Conservation (phyloP, 148 eudicot genomes). For the Persicaria tinctoria region DNA sequence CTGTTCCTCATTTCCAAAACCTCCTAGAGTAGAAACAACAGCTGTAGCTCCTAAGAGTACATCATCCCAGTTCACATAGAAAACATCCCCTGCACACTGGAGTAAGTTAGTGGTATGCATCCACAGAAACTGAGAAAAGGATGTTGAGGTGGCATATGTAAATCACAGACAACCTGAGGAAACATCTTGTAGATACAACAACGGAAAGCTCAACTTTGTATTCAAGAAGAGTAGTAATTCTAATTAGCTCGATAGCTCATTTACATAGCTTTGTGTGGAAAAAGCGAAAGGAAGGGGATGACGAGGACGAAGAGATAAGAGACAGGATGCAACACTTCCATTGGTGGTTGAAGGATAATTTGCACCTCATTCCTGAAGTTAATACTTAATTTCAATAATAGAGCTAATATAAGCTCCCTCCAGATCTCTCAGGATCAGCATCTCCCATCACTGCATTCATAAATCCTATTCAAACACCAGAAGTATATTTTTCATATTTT, state of each 20-base stretch:
- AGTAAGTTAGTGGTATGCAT: background rate
- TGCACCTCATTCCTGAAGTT: background rate
- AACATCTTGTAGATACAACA: slow-evolving; percentile 1
- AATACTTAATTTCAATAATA: background rate
- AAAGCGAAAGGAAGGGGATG: background rate
- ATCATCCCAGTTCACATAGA: slow-evolving; percentile 96
- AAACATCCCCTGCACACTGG: slow-evolving; percentile 77
- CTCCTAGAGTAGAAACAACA: slow-evolving; percentile 91
- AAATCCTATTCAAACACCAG: background rate
- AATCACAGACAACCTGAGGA: background rate
- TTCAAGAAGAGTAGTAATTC: background rate
- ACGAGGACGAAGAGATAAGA: background rate
- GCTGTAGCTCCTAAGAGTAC: slow-evolving; percentile 89
- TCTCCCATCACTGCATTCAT: background rate
- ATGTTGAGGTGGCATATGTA: background rate
- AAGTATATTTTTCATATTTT: background rate
- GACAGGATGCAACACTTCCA: background rate
- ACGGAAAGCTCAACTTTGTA: background rate
- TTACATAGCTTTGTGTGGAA: background rate
- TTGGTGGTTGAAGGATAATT: background rate
- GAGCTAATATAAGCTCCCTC: background rate
- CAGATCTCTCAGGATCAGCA: background rate
- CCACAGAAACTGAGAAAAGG: background rate
- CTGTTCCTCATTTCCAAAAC: slow-evolving; percentile 95
- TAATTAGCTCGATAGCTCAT: background rate